phyloP scores from a whole-genome alignment of 2,329 filamentous ascomycete genomes.

The Mycosphaerella sp. region DNA sequence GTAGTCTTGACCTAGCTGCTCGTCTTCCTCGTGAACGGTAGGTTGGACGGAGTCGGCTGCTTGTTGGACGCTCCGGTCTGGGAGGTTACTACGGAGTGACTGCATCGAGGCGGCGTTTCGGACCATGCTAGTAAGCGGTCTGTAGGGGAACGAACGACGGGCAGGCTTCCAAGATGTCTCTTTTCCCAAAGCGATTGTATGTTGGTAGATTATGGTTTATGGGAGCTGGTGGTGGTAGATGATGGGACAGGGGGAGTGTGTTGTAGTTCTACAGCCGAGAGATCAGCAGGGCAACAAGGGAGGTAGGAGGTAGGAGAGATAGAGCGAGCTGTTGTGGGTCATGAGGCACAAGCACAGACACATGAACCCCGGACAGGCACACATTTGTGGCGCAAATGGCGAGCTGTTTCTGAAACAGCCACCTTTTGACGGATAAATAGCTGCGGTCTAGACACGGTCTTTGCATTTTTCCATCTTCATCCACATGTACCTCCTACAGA shows the following conservation, averaged over 20 bases:
- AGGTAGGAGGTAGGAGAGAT: too few species aligned
- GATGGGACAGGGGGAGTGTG: neutral
- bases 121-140: slow-evolving; percentile 20
- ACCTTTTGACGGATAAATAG: neutral
- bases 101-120: slow-evolving; percentile 28
- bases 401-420: neutral
- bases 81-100: slow-evolving; percentile 23
- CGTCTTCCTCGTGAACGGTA: neutral
- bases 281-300: too few species aligned
- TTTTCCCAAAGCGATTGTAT: neutral
- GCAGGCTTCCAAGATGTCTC: neutral
- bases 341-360: too few species aligned
- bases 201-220: neutral
- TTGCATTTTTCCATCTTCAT: neutral
- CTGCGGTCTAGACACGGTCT: neutral
- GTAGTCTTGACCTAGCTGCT: neutral
- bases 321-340: too few species aligned
- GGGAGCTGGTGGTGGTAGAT: neutral
- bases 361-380: too few species aligned
- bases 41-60: neutral
- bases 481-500: neutral
- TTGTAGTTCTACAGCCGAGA: neutral
- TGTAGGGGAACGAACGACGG: neutral
- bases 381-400: too few species aligned
- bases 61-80: slow-evolving; percentile 3